phyloP scores from a whole-genome alignment of 441 rosid genomes.

The Breynia disticha region DNA sequence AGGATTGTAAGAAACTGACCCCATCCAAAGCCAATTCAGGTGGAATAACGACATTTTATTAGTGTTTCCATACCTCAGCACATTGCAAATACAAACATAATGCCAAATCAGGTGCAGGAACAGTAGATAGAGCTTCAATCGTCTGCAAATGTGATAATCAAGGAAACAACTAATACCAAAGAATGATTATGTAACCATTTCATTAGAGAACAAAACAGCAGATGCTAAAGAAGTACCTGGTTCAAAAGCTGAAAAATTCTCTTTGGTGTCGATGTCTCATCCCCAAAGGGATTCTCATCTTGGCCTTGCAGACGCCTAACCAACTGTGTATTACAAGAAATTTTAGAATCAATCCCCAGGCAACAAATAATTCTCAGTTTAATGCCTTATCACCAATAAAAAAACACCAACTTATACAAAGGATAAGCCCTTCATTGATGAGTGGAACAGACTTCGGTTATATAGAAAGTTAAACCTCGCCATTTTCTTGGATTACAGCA shows the following conservation, averaged over 20 bases:
- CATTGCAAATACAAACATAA: slow-evolving; percentile 81
- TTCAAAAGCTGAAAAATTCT: slow-evolving; percentile 76
- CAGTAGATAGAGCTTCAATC: slow-evolving; percentile 61
- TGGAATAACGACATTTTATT: background rate
- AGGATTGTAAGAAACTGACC: background rate
- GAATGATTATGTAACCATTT: background rate
- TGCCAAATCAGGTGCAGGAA: slow-evolving; percentile 88
- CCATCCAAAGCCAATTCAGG: slow-evolving; percentile 2
- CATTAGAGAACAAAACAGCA: too few relatives aligned
- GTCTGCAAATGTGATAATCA: slow-evolving; percentile 36
- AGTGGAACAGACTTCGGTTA: background rate
- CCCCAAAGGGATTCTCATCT: slow-evolving; percentile 96
- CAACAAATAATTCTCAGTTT: background rate
- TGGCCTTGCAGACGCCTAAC: slow-evolving; percentile 66
- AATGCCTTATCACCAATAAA: background rate
- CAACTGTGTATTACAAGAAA: slow-evolving; percentile 36
- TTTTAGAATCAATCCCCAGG: background rate
- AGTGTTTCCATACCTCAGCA: slow-evolving; percentile 62
- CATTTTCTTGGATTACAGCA: background rate
- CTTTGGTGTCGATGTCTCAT: slow-evolving; percentile 70
- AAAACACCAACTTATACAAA: background rate
- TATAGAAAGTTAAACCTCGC: background rate
- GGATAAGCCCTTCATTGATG: background rate
- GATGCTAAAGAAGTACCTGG: slow-evolving; percentile 42
- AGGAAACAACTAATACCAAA: background rate